Percentiles rank a stretch among this genome's conserved stretches.
Evolutionary conservation across 495 filamentous ascomycete genomes (phyloP).

Genomic region (Xylaria cubensis): DNA sequence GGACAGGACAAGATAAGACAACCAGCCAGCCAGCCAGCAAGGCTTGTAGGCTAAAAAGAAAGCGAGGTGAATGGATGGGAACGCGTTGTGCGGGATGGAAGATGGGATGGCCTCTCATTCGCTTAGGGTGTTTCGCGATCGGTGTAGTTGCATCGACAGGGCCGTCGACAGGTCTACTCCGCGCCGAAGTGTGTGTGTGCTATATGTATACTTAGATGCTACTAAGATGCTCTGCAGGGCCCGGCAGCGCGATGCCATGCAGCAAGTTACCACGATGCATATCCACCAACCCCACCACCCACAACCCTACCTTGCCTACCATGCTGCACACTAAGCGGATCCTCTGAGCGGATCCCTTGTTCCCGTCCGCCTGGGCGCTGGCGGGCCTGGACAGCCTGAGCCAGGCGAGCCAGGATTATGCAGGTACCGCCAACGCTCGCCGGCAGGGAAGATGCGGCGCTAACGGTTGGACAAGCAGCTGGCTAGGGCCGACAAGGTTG

Average conservation of each 20-base stretch:
- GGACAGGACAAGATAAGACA: too few species aligned
- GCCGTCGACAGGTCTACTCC: constrained; percentile 2
- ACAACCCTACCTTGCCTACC: constrained; percentile 9
- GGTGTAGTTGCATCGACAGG: constrained; percentile 22
- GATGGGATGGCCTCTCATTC: neutral
- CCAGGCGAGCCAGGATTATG: constrained; percentile 26
- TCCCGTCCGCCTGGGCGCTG: constrained; percentile 23
- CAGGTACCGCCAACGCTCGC: constrained; percentile 7
- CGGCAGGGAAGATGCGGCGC: constrained; percentile 1
- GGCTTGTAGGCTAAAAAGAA: constrained; percentile 31
- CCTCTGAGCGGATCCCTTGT: constrained; percentile 24
- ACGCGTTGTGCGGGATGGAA: constrained; percentile 26
- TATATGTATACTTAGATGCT: neutral
- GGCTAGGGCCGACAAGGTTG: neutral
- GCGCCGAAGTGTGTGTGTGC: neutral
- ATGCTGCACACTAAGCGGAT: constrained; percentile 22
- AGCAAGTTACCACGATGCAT: constrained; percentile 9
- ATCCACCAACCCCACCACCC: neutral
- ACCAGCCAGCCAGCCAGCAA: neutral
- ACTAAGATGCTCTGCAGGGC: constrained; percentile 12
- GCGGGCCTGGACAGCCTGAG: constrained; percentile 8
- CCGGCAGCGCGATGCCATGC: constrained; percentile 16
- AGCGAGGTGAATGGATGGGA: constrained; percentile 29
- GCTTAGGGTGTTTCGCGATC: constrained; percentile 20
- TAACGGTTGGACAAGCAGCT: constrained; percentile 11